Evolutionary conservation across 345 rosid genomes (phyloP), one percentile per base, ranked within the genome.

Genomic region (Euphorbia peplus): DNA sequence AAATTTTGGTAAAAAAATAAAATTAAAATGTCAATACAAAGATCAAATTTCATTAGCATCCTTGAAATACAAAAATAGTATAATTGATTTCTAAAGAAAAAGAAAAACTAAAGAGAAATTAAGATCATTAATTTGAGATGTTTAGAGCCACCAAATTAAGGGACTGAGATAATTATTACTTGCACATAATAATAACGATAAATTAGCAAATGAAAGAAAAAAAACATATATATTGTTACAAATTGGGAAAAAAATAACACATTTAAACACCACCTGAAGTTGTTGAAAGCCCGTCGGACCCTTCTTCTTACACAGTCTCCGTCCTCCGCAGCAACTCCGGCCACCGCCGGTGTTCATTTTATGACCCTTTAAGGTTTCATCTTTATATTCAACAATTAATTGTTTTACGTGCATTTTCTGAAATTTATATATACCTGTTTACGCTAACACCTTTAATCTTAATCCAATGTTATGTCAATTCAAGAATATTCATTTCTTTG

Each of bases 251-350:
- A 44, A 44, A n/a, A n/a, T n/a, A n/a, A n/a, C n/a, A n/a, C n/a
- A n/a, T n/a, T n/a, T n/a, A n/a, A n/a, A n/a, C n/a, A n/a, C n/a
- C n/a, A 44, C 3, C 50, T 22, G 16, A 52, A 52, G 16, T n/a
- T 7, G 53, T 18, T 52, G 58, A 52, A 52, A 12, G 4, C 11
- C 11, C 42, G 42, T 44, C 12, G 15, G 12, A 44, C 15, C 50
- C 12, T 44, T 15, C 50, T 44, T 44, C 50, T 7, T 44, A 7
- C 4, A 44, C 50, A 60, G 15, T 60, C 64, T 16, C 42, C 42
- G 37, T 25, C 42, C 37, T 25, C 37, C 35, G n/a, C 42, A 15
- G 62, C 62, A 58, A 42, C 42, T 60, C 64, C 47, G 47, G 64
- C 47, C 15, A 26, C 50, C 50, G 63, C 44, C 14, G 47, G 46